Evolutionary conservation across 176 grass and related monocot species (phyloP).

Genomic region (Oryza officinalis): DNA sequence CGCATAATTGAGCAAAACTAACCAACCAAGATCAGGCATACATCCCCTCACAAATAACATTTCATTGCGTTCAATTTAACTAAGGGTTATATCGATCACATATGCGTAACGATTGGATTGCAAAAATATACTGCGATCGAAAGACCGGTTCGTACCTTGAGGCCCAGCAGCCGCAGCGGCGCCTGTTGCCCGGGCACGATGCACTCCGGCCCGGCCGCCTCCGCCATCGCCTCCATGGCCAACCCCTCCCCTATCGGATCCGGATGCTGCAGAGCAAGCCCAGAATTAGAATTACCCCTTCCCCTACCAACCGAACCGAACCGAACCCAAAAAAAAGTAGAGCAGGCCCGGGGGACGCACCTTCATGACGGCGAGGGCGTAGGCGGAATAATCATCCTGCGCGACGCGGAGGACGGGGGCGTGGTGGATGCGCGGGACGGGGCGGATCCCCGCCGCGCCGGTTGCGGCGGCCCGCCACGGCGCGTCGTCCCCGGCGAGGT

Average conservation of each 20-base stretch:
- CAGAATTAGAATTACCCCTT: conserved; percentile 5
- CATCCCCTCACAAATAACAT: background rate
- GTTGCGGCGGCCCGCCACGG: conserved; percentile 71
- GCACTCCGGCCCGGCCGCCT: conserved; percentile 92
- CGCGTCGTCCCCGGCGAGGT: conserved; percentile 85
- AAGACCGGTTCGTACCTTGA: conserved; percentile 64
- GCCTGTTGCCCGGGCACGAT: conserved; percentile 83
- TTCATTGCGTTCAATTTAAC: background rate
- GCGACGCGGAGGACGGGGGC: conserved; percentile 68
- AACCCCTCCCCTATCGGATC: conserved; percentile 88
- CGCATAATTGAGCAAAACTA: background rate
- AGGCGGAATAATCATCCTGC: conserved; percentile 57
- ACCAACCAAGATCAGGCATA: background rate
- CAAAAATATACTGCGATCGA: background rate
- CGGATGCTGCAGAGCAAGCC: conserved; percentile 61
- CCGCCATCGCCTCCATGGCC: conserved; percentile 83
- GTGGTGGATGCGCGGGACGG: conserved; percentile 84
- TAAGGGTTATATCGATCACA: background rate
- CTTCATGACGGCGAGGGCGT: conserved; percentile 97
- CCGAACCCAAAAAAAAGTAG: background rate
- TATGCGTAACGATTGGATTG: background rate
- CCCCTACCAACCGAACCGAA: conserved; percentile 18
- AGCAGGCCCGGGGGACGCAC: background rate
- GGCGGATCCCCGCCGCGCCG: conserved; percentile 46
- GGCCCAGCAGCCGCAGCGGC: conserved; percentile 80